Evolutionary conservation across 2,329 filamentous ascomycete species (phyloP), one percentile per base, ranked within the genome.

Genomic region (Intubia oerlemansii): DNA sequence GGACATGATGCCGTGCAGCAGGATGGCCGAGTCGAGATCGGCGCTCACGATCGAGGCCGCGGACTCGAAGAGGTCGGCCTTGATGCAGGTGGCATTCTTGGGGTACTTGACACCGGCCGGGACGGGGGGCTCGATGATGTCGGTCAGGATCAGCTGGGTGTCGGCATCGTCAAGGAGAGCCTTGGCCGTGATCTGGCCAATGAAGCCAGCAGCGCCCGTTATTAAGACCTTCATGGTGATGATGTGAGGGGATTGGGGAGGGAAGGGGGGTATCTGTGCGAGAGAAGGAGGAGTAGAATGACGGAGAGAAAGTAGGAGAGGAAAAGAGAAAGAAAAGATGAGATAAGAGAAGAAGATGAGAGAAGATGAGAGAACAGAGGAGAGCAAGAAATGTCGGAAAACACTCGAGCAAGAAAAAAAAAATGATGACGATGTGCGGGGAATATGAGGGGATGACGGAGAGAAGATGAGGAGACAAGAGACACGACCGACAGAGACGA

Each of bases 1-100:
- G 1, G 59, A 64, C 61, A 66, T 65, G 46, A 65, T 62, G 26
- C 61, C 61, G 39, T 66, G 61, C 33, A 65, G 55, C 27, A 59
- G 52, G 39, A 59, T 62, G 27, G 53, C 51, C 13, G 50, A 51
- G 27, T 56, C 49, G 5, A 56, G 42, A 6, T 48, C 44, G 7
- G 42, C 40, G 15, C 46, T 37, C 5, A 21, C 17, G 5, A 27
- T 2, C 5, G 25, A 20, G 4, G 25, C 9, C 19, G 53, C 46
- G 46, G 14, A 40, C 41, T 36, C 36, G 9, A 54, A 49, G 2
- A 62, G 49, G 33, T 63, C 57, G 7, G 52, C 48, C 18, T 53
- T 54, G 27, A 57, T 36, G 15, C 44, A 44, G 22, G 46, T 52
- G 4, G 58, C 54, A 42, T 56, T 55, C 19, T 52, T 38, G 3